These are phyloP conservation scores for Quercus lobata DNA, from an alignment of 331 rosid species.

Conservation along the genomic window DNA sequence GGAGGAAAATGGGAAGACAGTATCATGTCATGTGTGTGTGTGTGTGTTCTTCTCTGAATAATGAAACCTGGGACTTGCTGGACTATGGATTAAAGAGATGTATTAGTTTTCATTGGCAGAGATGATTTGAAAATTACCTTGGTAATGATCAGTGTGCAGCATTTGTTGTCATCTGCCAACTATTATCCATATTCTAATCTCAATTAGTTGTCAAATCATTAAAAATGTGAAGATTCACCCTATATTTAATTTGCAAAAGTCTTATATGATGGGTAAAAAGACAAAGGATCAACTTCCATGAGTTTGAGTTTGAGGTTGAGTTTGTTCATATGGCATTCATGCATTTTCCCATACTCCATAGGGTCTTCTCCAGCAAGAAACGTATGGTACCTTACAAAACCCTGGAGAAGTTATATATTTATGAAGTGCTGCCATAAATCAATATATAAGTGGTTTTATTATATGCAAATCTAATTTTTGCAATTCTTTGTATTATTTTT, in stretches of 20 bases:
- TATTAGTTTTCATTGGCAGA: neutral
- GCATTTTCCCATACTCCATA: neutral
- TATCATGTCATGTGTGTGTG: no score
- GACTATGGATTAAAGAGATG: neutral
- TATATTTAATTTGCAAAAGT: neutral
- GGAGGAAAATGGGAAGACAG: neutral
- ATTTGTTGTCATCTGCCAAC: neutral
- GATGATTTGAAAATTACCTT: neutral
- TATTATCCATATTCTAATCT: neutral
- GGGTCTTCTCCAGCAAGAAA: no score
- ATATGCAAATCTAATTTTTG: neutral
- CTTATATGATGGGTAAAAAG: neutral
- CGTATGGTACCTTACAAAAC: no score
- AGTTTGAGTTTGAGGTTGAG: neutral
- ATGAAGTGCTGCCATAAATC: neutral
- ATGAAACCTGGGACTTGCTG: neutral
- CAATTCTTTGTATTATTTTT: neutral
- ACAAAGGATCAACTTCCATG: neutral
- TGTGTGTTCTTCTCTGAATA: neutral
- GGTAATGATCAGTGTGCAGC: no score
- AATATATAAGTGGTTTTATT: neutral
- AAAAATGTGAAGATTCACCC: neutral
- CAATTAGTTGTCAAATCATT: neutral
- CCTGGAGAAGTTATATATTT: no score
- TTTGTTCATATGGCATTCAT: neutral